Percentiles rank a stretch among this genome's conserved stretches.
phyloP scores from a whole-genome alignment of 2,329 filamentous ascomycete genomes.

The Colletotrichum godetiae region DNA sequence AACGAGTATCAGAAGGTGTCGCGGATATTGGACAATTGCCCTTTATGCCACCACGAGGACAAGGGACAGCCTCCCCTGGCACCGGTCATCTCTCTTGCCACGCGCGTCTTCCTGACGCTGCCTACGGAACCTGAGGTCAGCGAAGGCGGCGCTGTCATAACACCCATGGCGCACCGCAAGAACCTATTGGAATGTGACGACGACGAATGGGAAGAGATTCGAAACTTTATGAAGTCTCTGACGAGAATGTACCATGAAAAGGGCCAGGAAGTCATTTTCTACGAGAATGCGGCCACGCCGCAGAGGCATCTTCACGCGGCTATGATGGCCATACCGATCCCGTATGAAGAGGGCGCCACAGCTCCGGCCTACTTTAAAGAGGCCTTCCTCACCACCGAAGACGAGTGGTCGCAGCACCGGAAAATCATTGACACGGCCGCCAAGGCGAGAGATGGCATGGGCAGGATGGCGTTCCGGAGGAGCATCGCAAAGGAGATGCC shows the following conservation, averaged over 20 bases:
- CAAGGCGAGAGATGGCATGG: conserved; percentile 73
- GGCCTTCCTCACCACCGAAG: conserved; percentile 87
- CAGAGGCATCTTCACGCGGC: conserved; percentile 85
- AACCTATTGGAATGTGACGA: conserved; percentile 99
- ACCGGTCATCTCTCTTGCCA: conserved; percentile 86
- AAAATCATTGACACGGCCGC: conserved; percentile 91
- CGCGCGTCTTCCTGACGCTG: conserved; percentile 87
- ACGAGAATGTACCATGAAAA: conserved; percentile 95
- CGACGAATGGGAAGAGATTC: conserved; percentile 98
- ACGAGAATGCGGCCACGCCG: conserved; percentile 92
- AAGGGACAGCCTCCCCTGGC: conserved; percentile 78
- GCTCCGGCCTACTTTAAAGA: conserved; percentile 96
- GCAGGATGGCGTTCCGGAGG: conserved; percentile 83
- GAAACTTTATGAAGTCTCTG: conserved; percentile 98
- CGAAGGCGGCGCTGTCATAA: conserved; percentile 86
- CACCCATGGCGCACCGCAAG: conserved; percentile 85
- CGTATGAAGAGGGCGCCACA: conserved; percentile 89
- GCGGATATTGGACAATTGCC: conserved; percentile 85
- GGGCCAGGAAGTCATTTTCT: conserved; percentile 93
- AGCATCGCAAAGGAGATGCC: conserved; percentile 95
- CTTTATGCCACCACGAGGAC: conserved; percentile 93
- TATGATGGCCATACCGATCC: conserved; percentile 87
- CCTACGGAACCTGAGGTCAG: conserved; percentile 90
- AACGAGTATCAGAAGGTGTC: conserved; percentile 91
- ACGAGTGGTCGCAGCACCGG: conserved; percentile 95